phyloP scores from a whole-genome alignment of 1,284 basidiomycete genomes.

The Heterobasidion occidentale region DNA sequence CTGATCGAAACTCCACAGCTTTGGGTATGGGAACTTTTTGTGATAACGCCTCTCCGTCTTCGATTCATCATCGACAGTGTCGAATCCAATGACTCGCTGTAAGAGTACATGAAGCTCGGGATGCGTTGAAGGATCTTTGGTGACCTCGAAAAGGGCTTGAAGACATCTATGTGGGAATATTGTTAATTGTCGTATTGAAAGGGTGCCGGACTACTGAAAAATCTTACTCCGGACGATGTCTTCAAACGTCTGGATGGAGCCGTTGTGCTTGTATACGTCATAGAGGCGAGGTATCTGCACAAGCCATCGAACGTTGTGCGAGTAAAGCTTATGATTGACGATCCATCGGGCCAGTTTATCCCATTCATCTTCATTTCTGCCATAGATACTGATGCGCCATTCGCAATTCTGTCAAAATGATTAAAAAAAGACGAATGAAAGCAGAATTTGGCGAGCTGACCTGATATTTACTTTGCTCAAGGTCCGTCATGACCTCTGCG shows the following conservation, averaged over 20 bases:
- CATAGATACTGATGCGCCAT: conserved; percentile 97
- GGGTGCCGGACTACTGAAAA: neutral
- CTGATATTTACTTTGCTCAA: conserved; percentile 99
- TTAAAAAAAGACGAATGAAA: neutral
- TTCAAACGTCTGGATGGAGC: conserved; percentile 82
- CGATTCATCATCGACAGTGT: conserved; percentile 97
- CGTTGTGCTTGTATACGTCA: conserved; percentile 91
- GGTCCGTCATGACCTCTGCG: conserved; percentile 89
- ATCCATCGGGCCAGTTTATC: conserved; percentile 99
- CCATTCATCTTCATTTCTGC: conserved; percentile 80
- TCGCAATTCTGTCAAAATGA: conserved; percentile 65
- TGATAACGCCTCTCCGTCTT: conserved; percentile 90
- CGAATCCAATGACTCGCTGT: conserved; percentile 94
- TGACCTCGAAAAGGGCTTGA: conserved; percentile 96
- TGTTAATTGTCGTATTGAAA: neutral
- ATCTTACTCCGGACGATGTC: conserved; percentile 83
- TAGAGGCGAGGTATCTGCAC: conserved; percentile 96
- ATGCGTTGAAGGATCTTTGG: conserved; percentile 82
- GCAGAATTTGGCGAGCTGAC: conserved; percentile 26
- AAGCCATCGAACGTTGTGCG: conserved; percentile 97
- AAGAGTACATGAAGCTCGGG: conserved; percentile 95
- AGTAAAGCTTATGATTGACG: conserved; percentile 87
- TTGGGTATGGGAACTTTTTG: conserved; percentile 93
- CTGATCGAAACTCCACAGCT: conserved; percentile 83
- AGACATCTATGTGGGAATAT: conserved; percentile 60